Evolutionary conservation across 441 rosid species (phyloP), one percentile per base, ranked within the genome.

Genomic region (Theobroma grandiflorum): DNA sequence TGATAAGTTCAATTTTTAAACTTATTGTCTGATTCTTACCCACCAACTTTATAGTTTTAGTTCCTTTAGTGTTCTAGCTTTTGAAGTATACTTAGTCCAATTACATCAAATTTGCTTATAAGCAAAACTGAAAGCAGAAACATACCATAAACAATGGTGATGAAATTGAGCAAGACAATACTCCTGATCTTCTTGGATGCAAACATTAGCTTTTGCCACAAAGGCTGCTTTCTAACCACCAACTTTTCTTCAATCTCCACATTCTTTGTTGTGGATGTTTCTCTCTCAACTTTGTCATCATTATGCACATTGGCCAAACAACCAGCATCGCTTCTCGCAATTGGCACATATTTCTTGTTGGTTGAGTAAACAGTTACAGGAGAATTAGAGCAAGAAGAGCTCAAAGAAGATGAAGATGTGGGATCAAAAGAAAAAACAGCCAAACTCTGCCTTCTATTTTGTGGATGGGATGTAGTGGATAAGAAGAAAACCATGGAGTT

Each of bases 111-210:
- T 15, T 45, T 35, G 7, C 35, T 63, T 26, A 47, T 7, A 70
- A 38, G 38, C 6, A 9, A 43, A 18, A 37, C 3, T 0, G 22
- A 7, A 43, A 45, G 7, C 59, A 57, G 67, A 31, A 55, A 72
- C 83, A 40, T 83, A 88, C 94, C 94, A 79, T 84, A 89, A 57
- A 93, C 83, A 73, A 88, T 40, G 58, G 97, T 80, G 74, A 88
- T 72, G 72, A 81, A 84, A 74, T 90, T 92, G 78, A 91, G 93
- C 82, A 91, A 75, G 70, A 88, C 16, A 74, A 92, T 81, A 81
- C 94, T 89, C 85, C 88, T 83, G 22, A 87, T 82, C 83, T 86
- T 91, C 72, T 55, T 82, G 0, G 96, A 90, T 3, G 85, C 79
- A 77, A 82, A 86, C 81, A 82, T 55, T 35, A 88, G 77, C 85